Conservation (phyloP, 768 basidiomycete species). For the Suillus spraguei region DNA sequence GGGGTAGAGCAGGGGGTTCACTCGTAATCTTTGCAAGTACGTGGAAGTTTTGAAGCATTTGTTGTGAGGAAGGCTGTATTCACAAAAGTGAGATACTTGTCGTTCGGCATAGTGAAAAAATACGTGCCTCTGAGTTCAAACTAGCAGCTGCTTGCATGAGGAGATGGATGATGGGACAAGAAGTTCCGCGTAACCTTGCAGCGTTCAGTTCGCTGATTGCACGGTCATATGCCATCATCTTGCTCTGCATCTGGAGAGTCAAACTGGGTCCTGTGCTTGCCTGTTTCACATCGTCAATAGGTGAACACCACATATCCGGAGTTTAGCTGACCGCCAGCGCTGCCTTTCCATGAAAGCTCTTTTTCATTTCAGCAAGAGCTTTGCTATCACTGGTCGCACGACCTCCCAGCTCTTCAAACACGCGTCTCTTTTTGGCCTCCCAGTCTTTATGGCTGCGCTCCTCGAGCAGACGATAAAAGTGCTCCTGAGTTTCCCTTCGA, state of each 20-base stretch:
- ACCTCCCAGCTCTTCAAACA: conserved; percentile 88
- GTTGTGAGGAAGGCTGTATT: conserved; percentile 49
- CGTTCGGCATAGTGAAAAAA: background rate
- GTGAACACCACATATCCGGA: background rate
- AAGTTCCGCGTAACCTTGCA: conserved; percentile 68
- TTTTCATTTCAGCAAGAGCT: conserved; percentile 61
- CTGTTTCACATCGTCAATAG: conserved; percentile 27
- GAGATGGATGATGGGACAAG: conserved; percentile 75
- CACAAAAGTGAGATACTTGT: conserved; percentile 9
- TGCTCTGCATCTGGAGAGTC: conserved; percentile 82
- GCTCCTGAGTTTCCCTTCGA: conserved; percentile 78
- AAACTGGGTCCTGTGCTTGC: conserved; percentile 55
- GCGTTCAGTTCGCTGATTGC: conserved; percentile 78
- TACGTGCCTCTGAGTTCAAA: conserved; percentile 55
- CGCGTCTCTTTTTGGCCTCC: conserved; percentile 87
- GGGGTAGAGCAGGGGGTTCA: conserved; percentile 76
- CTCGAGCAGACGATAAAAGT: conserved; percentile 82
- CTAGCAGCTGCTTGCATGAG: conserved; percentile 67
- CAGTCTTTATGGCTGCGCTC: conserved; percentile 77
- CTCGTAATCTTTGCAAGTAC: conserved; percentile 74
- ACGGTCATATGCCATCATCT: conserved; percentile 95
- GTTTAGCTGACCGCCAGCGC: conserved; percentile 48
- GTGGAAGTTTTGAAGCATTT: conserved; percentile 72
- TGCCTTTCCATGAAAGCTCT: conserved; percentile 60
- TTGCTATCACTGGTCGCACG: conserved; percentile 57